Conservation (phyloP, 2,329 filamentous ascomycete species). For the Davidsoniella virescens region DNA sequence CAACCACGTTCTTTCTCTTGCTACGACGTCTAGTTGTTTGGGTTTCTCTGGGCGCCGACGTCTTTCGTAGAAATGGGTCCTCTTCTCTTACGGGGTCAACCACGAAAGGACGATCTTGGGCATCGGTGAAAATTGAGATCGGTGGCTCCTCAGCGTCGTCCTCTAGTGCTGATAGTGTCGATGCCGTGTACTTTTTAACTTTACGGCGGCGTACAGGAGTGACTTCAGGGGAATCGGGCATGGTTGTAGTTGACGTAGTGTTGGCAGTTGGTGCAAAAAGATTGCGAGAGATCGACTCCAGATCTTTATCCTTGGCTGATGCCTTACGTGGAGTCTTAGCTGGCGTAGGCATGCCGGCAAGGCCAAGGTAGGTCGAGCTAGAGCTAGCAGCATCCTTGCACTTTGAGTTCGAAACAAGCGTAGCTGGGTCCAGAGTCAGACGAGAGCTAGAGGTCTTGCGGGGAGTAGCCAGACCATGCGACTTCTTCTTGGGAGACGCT, state of each 20-base stretch:
- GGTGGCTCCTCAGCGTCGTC: constrained; percentile 39
- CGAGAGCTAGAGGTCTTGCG: constrained; percentile 8
- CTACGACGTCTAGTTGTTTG: constrained; percentile 30
- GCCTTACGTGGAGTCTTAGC: constrained; percentile 61
- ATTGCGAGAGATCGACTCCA: constrained; percentile 41
- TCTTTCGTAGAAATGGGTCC: constrained; percentile 54
- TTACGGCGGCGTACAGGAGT: constrained; percentile 44
- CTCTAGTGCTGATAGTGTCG: constrained; percentile 33
- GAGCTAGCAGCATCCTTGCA: constrained; percentile 18
- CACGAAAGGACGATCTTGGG: constrained; percentile 59
- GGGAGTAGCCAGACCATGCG: constrained; percentile 26
- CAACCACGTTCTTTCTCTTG: constrained; percentile 37
- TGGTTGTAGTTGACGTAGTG: neutral
- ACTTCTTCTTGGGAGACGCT: constrained; percentile 17
- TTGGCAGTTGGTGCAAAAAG: constrained; percentile 32
- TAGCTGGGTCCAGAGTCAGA: constrained; percentile 27
- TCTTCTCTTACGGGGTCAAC: constrained; percentile 41
- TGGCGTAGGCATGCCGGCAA: constrained; percentile 54
- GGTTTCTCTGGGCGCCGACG: constrained; percentile 15
- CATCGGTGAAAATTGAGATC: constrained; percentile 65
- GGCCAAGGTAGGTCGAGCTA: constrained; percentile 23
- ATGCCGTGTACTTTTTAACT: constrained; percentile 38
- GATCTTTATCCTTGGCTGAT: constrained; percentile 32
- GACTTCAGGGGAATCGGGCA: constrained; percentile 36
- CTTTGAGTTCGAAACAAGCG: constrained; percentile 24